Percentiles rank a stretch among this genome's conserved stretches.
Evolutionary conservation across 2,329 filamentous ascomycete genomes (phyloP).

Genomic region (Ophiostoma australiae): DNA sequence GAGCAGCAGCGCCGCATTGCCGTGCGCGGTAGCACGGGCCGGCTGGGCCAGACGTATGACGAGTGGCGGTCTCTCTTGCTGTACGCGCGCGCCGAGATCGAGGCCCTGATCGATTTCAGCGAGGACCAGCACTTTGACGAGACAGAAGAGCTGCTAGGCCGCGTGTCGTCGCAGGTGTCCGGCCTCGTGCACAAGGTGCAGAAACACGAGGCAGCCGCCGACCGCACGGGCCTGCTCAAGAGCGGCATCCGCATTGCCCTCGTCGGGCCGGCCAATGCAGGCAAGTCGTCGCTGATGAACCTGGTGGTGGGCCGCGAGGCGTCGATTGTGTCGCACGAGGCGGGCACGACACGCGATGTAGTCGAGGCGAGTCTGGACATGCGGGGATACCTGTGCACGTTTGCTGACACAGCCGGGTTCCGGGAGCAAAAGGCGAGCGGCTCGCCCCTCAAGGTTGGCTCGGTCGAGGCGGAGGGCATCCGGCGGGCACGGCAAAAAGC

Average conservation of each 20-base stretch:
- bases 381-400: constrained; percentile 82
- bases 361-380: constrained; percentile 89
- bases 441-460: constrained; percentile 46
- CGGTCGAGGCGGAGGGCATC: constrained; percentile 85
- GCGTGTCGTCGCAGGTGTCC: constrained; percentile 55
- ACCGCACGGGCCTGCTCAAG: constrained; percentile 75
- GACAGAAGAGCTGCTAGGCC: constrained; percentile 67
- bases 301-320: constrained; percentile 84
- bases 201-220: constrained; percentile 66
- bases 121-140: constrained; percentile 98
- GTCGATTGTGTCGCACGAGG: constrained; percentile 88
- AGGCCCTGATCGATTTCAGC: constrained; percentile 93
- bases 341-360: constrained; percentile 89
- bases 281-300: constrained; percentile 93
- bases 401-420: constrained; percentile 92
- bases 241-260: constrained; percentile 82
- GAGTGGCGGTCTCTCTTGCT: constrained; percentile 72
- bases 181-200: constrained; percentile 44
- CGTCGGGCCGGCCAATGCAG: constrained; percentile 85
- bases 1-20: constrained; percentile 89
- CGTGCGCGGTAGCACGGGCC: constrained; percentile 68
- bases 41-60: constrained; percentile 72
- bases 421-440: constrained; percentile 39
- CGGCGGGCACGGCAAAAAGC: constrained; percentile 77
- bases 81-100: constrained; percentile 80